Evolutionary conservation across 306 rosid genomes (phyloP).

Genomic region (Delonix regia): DNA sequence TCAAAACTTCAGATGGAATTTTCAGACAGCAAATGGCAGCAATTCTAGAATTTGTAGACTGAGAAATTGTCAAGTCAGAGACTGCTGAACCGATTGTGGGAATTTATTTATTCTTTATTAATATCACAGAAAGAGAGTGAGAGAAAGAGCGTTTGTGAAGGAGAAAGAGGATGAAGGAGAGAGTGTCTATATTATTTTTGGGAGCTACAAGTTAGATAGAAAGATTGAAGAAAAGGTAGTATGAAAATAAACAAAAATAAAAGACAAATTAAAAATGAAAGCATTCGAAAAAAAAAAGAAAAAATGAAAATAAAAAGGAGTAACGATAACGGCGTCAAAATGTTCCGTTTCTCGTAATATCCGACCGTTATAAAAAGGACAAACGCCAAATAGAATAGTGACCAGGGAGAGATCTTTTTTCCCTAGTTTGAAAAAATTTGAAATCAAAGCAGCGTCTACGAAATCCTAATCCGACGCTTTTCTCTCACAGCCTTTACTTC

Average conservation of each 20-base stretch:
- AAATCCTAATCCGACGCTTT: background rate
- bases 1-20: background rate
- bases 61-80: conserved; percentile 26
- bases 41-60: background rate
- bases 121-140: background rate
- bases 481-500: background rate
- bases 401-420: background rate
- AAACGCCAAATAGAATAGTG: background rate
- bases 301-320: background rate
- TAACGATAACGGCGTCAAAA: conserved; percentile 17
- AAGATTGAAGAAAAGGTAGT: background rate
- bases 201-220: background rate
- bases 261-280: background rate
- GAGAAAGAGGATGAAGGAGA: background rate
- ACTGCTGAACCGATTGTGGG: background rate
- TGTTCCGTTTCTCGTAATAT: conserved; percentile 5
- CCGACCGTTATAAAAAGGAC: conserved; percentile 36
- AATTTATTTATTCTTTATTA: background rate
- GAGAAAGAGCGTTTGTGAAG: conserved; percentile 8
- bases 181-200: background rate
- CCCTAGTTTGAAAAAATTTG: background rate
- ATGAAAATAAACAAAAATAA: background rate
- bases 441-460: background rate
- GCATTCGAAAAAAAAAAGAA: background rate
- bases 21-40: conserved; percentile 19